These are phyloP conservation scores for Blastomyces parvus DNA, from an alignment of 2,329 filamentous ascomycete genomes.

Conservation along the genomic window DNA sequence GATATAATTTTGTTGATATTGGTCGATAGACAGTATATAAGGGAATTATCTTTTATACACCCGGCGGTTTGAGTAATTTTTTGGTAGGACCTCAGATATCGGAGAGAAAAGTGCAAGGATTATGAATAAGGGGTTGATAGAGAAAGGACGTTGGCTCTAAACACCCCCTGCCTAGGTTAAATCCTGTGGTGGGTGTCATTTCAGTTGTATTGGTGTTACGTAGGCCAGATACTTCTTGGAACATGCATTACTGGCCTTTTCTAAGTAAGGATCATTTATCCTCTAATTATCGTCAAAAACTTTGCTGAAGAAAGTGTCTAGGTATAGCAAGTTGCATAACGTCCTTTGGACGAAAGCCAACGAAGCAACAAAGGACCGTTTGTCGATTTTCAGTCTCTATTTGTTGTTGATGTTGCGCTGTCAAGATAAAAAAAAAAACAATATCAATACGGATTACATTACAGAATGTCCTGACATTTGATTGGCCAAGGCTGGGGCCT, in stretches of 20 bases:
- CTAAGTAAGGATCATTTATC: too few relatives aligned
- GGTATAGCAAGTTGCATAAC: not conserved
- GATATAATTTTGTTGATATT: not conserved
- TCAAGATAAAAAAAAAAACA: not conserved
- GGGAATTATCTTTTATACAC: not conserved
- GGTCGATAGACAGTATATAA: not conserved
- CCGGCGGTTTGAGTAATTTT: not conserved
- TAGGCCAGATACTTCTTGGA: too few relatives aligned
- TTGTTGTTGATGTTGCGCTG: not conserved
- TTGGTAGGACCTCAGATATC: not conserved
- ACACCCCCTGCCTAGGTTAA: too few relatives aligned
- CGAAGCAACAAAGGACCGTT: not conserved
- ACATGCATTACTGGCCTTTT: too few relatives aligned
- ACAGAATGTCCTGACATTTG: not conserved
- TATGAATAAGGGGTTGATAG: not conserved
- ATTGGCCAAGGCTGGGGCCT: not conserved
- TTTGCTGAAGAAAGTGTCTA: not conserved
- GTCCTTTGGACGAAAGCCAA: not conserved
- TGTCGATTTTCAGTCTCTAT: not conserved
- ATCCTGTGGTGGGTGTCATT: not conserved
- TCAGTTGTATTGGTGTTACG: not conserved
- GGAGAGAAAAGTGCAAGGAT: not conserved
- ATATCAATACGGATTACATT: not conserved
- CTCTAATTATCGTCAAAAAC: not conserved
- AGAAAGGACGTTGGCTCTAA: too few relatives aligned